Base-by-base conservation (phyloP, 1,284 basidiomycete species). In the Hemileccinum hortonii region DNA sequence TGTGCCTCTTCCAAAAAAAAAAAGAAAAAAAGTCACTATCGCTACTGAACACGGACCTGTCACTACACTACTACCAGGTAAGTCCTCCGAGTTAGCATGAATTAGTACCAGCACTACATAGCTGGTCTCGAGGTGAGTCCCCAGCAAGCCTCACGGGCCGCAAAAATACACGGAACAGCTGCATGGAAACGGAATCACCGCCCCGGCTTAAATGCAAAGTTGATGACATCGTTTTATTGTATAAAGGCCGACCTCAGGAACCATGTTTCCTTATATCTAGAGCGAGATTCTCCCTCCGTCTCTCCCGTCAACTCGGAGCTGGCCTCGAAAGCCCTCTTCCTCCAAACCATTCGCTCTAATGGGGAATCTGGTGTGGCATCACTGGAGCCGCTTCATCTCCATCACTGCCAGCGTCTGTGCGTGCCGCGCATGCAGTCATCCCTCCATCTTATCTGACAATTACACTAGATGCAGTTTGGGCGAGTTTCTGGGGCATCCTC, bases 311-410 rank as follows among this genome's bases (percentile, higher is more conserved):
- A 49, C 50, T 44, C 44, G 47, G 43, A 44, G 58, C 53, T 33
- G 59, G 59, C 51, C 62, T 50, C 50, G 11, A 33, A 19, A 24
- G 5, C 16, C 11, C 16, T 21, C 35, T 26, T 37, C 16, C 4
- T 21, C 21, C 30, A 29, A 26, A 4, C 10, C 44, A 38, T 44
- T 54, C 57, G 53, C 47, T 62, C 67, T 57, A 57, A 93, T 93
- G 91, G 92, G 90, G 59, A 85, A 84, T 52, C 76, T 94, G 58
- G 74, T 92, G 61, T 93, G 90, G 89, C 84, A 90, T 72, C 82
- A 92, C 61, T 86, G 88, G 73, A 77, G 83, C 59, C 86, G 88
- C 58, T 77, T 81, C 46, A 78, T 92, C 58, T 77, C 87, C 37
- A 77, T 94, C 57, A 79, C 86, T 6, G 84, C 90, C 37, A 85